Evolutionary conservation across 2,329 filamentous ascomycete genomes (phyloP), one percentile per base, ranked within the genome.

Genomic region (Sphaerulina musiva): DNA sequence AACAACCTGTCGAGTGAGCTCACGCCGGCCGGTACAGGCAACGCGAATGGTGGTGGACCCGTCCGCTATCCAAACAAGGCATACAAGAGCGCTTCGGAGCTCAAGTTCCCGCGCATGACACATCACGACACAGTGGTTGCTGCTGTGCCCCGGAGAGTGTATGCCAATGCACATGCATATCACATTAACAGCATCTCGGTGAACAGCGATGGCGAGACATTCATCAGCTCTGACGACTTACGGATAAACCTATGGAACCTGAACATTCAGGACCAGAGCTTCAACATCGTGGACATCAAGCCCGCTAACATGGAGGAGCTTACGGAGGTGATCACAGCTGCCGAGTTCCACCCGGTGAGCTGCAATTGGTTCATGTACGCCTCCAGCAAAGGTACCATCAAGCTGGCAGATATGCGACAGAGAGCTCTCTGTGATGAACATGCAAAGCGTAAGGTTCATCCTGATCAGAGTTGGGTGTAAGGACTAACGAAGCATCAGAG

Each of bases 311-410:
- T 98, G 93, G 93, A 98, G 74, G 93, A 98, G 76, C 79, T 98
- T 61, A 98, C 93, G 0, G 93, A 98, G 73, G 93, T 98, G 64
- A 97, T 98, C 69, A 98, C 93, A 10, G 93, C 93, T 41, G 93
- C 93, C 51, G 93, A 98, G 69, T 98, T 98, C 68, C 93, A 98
- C 69, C 93, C 93, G 5, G 79, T 85, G 67, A 95, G 91, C 78
- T 98, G 93, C 80, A 97, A 98, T 74, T 95, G 89, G 90, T 97
- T 98, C 77, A 98, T 98, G 92, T 98, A 97, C 72, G 93, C 93
- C 64, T 97, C 92, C 73, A 96, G 91, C 56, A 98, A 98, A 74
- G 93, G 93, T 57, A 97, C 93, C 36, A 97, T 98, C 76, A 98
- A 98, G 76, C 79, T 98, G 65, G 93, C 93, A 46, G 93, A 98